phyloP scores from a whole-genome alignment of 106 monocot species.

The Dendrobium huoshanense region DNA sequence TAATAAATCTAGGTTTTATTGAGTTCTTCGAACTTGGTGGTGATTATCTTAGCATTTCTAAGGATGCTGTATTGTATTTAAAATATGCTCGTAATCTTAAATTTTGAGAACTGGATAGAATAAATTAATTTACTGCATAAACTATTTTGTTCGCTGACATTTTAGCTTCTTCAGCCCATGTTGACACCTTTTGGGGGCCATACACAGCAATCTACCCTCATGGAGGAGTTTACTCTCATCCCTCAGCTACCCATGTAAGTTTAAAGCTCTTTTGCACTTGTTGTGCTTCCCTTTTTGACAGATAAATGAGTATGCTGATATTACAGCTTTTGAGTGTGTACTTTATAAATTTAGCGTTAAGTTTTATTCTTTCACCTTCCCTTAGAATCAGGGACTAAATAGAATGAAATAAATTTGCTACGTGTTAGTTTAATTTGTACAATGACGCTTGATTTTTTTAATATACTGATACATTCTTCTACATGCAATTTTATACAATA shows the following conservation, averaged over 20 bases:
- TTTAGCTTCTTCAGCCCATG: conserved; percentile 41
- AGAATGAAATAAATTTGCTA: not conserved
- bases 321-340: not conserved
- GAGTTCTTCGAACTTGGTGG: no score
- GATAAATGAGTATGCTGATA: not conserved
- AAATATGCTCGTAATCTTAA: not conserved
- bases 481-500: not conserved
- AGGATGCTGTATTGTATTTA: not conserved
- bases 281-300: not conserved
- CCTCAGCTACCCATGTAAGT: conserved; percentile 45
- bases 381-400: no score
- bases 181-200: conserved; percentile 55
- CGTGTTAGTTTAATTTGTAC: not conserved
- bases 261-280: not conserved
- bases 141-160: conserved; percentile 2
- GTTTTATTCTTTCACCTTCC: not conserved
- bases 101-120: not conserved
- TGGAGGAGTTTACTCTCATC: conserved; percentile 54
- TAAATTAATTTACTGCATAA: not conserved
- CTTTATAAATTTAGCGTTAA: not conserved
- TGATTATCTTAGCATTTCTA: not conserved
- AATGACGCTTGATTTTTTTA: not conserved
- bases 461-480: not conserved
- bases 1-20: not conserved
- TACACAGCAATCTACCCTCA: conserved; percentile 55